phyloP scores from a whole-genome alignment of 2,329 filamentous ascomycete genomes.

The Tolypocladium album region DNA sequence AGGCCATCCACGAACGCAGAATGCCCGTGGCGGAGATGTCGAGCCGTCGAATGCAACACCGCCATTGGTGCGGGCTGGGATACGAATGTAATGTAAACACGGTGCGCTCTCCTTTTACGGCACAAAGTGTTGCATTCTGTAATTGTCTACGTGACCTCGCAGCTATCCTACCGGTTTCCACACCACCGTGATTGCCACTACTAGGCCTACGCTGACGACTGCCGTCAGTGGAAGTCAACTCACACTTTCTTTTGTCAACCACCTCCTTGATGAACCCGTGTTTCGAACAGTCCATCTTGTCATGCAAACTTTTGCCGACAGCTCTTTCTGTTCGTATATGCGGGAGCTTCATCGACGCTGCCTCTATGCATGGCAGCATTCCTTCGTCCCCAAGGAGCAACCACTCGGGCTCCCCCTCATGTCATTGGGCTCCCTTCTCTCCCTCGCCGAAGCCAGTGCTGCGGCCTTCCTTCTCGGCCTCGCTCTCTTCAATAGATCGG shows the following conservation, averaged over 20 bases:
- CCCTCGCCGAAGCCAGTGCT: not conserved
- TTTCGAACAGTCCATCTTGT: not conserved
- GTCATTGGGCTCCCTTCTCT: slow-evolving; percentile 8
- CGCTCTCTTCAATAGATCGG: not conserved
- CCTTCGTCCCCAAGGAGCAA: not conserved
- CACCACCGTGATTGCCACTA: not conserved
- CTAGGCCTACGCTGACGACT: not conserved
- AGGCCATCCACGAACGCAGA: no score
- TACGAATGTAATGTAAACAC: not conserved
- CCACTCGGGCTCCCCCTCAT: slow-evolving; percentile 4
- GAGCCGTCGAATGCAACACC: not conserved
- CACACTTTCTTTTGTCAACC: not conserved
- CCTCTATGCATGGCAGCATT: not conserved
- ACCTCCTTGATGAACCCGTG: not conserved
- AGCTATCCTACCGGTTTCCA: not conserved
- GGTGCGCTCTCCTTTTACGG: not conserved
- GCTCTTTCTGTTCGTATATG: no score
- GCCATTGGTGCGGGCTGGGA: not conserved
- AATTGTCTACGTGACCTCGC: not conserved
- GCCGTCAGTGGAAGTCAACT: not conserved
- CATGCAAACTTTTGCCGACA: not conserved
- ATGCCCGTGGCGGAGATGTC: not conserved
- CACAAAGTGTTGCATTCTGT: not conserved
- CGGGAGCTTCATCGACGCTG: not conserved
- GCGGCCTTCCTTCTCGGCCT: slow-evolving; percentile 4